phyloP scores from a whole-genome alignment of 352 stramenopile species.

The Peronosclerospora sorghi region DNA sequence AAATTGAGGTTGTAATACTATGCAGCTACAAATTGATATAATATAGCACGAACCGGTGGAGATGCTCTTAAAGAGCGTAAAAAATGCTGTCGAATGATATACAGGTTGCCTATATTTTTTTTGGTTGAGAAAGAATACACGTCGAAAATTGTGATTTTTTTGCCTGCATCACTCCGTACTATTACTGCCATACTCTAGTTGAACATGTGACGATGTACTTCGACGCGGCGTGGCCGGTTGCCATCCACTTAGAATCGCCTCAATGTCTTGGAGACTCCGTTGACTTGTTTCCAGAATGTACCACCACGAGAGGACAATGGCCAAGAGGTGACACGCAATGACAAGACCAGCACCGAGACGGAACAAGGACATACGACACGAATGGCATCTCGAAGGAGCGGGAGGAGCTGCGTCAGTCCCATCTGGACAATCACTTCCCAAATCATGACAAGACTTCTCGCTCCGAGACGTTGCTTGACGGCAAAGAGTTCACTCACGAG shows the following conservation, averaged over 20 bases:
- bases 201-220: constrained; percentile 34
- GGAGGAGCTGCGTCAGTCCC: constrained; percentile 23
- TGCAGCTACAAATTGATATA: too few species aligned
- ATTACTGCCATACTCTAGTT: constrained; percentile 30
- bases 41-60: too few species aligned
- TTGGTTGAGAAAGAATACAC: constrained; percentile 17
- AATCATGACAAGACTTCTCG: constrained; percentile 60
- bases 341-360: constrained; percentile 27
- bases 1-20: too few species aligned
- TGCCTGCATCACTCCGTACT: constrained; percentile 8
- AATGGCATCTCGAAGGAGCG: constrained; percentile 28
- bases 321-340: constrained; percentile 34
- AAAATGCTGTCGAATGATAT: too few species aligned
- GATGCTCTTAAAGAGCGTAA: too few species aligned
- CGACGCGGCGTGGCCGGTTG: constrained; percentile 53
- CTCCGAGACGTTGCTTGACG: constrained; percentile 45
- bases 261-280: constrained; percentile 70
- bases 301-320: constrained; percentile 38
- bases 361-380: constrained; percentile 34
- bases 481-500: constrained; percentile 64
- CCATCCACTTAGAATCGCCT: constrained; percentile 66
- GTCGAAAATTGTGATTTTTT: constrained; percentile 3
- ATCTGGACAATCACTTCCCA: constrained; percentile 37
- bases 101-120: too few species aligned
- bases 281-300: constrained; percentile 68